Evolutionary conservation across 805 yeast genomes (phyloP), one percentile per base, ranked within the genome.

Genomic region (Kluyveromyces lactis): DNA sequence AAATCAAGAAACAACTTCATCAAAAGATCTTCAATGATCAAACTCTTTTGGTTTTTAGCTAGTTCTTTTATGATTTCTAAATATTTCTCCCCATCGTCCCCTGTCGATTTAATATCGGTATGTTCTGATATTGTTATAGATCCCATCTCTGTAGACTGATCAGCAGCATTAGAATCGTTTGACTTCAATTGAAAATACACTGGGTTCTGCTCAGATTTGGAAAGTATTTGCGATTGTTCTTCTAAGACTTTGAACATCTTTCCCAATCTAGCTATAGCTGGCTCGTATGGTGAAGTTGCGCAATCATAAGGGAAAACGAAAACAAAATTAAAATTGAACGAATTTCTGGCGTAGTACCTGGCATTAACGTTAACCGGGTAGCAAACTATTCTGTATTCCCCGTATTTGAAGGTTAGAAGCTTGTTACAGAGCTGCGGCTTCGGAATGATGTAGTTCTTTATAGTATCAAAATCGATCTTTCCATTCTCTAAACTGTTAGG

Each of bases 1-100:
- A 92, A 68, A 58, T 92, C 99, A 60, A 89, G 96, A 54, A 72
- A 89, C n/a, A 92, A 73, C 57, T 92, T 96, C 58, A 86, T 86
- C 17, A 92, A 75, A 39, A 90, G 66, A 49, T 85, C 81, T 49
- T 80, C 82, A 32, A 94, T 77, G 0, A 80, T 72, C 4, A 70
- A 62, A 8, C 68, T 47, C 23, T 55, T 49, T 23, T 43, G 43
- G 18, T 48, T 44, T 24, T 41, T 46, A 15, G 51, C 45, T 15
- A 60, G 32, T 15, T 58, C 63, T 10, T 40, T 47, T 32, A 58
- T 38, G n/a, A 61, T 53, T 32, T 54, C 54, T 11, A 47, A 50
- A 39, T 55, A 57, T n/a, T 56, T 53, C 16, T 46, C 51, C 11
- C 42, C 36, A 11, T 43, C 42, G 18, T 31, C 26, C 1, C 43